Evolutionary conservation across 192 early-diverging fungal species (phyloP).

Genomic region (Linnemannia elongata): DNA sequence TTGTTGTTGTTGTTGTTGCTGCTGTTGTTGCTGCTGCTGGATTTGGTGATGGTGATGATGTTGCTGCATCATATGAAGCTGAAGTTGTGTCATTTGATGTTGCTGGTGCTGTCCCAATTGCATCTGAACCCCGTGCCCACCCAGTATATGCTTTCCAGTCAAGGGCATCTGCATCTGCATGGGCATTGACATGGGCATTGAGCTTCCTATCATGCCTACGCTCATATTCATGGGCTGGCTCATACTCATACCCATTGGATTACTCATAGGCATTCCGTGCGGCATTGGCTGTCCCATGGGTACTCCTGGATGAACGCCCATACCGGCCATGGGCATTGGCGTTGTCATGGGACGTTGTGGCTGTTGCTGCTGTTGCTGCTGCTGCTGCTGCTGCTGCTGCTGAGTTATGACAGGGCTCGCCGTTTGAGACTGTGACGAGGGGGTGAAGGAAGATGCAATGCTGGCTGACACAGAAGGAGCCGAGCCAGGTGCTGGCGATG

Average conservation of each 20-base stretch:
- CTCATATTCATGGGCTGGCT: slow-evolving; percentile 28
- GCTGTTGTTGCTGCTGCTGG: slow-evolving; percentile 34
- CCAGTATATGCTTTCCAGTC: slow-evolving; percentile 37
- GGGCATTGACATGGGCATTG: slow-evolving; percentile 28
- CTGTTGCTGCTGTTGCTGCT: background rate
- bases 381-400: background rate
- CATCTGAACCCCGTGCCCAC: slow-evolving; percentile 36
- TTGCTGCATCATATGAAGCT: slow-evolving; percentile 21
- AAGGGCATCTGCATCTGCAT: slow-evolving; percentile 32
- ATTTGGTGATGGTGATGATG: slow-evolving; percentile 26
- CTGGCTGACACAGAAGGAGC: background rate
- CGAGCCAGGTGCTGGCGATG: slow-evolving; percentile 18
- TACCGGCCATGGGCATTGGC: background rate
- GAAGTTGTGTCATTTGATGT: slow-evolving; percentile 32
- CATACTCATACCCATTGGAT: slow-evolving; percentile 20
- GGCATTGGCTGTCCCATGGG: slow-evolving; percentile 7
- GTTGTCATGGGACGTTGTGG: slow-evolving; percentile 1
- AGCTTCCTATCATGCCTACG: slow-evolving; percentile 8
- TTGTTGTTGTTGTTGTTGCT: slow-evolving; percentile 32
- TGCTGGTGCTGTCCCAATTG: slow-evolving; percentile 48
- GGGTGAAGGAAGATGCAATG: slow-evolving; percentile 8
- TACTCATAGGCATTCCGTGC: slow-evolving; percentile 17
- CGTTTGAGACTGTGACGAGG: slow-evolving; percentile 8
- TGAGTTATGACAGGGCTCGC: slow-evolving; percentile 23
- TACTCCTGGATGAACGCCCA: slow-evolving; percentile 3